Base-by-base conservation (phyloP, 352 stramenopile genomes). In the Phytophthora chlamydospora region DNA sequence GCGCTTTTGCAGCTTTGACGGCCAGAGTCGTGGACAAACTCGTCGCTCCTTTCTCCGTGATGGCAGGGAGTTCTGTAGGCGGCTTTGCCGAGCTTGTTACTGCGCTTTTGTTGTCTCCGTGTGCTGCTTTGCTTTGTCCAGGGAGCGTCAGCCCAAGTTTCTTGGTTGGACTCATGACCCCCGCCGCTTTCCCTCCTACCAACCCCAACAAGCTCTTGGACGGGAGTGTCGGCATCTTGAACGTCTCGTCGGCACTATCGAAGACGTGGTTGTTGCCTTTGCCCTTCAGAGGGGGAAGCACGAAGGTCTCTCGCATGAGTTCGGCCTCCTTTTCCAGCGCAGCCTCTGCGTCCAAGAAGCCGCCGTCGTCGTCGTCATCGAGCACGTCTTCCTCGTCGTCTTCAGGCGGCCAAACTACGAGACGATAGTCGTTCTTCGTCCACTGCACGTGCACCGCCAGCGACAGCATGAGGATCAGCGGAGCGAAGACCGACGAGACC, bases 381-480 rank as follows among this genome's bases (percentile, higher is more conserved):
- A 92, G 49, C 24, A 91, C 70, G 41, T 92, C 83, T 66, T 93
- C 82, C 53, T 92, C 87, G 6, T 90, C 76, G 51, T 94, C 85
- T 57, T 93, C 83, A 0, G 83, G 84, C 32, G 83, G 83, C 83
- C 85, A 93, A 36, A 94, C 73, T 14, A 96, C 81, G 31, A 96
- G 75, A 0, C 86, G 77, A 46, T 94, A 92, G 57, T 96, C 85
- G 38, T 95, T 96, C 46, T 87, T 86, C 11, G 58, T 62, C 85
- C 88, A 96, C 47, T 93, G 83, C 21, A 73, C 71, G 41, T 90
- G 84, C 31, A 96, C 83, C 0, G 80, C 82, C 11, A 91, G 70
- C 19, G 80, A 82, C 1, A 94, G 58, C 82, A 91, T 92, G 39
- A 93, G 62, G 24, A 95, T 82, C 3, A 96, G 58, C 9, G 88